phyloP scores from a whole-genome alignment of 176 grass and related monocot genomes.

The Ampelocalamus luodianensis region DNA sequence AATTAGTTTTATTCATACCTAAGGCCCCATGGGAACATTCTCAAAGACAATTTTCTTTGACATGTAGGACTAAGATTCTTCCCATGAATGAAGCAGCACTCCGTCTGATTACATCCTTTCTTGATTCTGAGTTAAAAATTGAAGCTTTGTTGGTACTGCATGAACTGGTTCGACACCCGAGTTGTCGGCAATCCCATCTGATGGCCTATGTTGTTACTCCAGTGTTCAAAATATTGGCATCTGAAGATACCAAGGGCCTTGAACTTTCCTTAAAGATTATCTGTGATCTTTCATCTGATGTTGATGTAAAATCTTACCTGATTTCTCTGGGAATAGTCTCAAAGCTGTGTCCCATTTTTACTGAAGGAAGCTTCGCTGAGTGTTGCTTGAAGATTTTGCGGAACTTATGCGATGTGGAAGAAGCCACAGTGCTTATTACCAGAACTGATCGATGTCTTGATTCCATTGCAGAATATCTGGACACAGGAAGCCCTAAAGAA shows the following conservation, averaged over 20 bases:
- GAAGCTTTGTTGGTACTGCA: slow-evolving; percentile 69
- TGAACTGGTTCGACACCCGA: slow-evolving; percentile 54
- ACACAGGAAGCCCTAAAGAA: slow-evolving; percentile 66
- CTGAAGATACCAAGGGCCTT: slow-evolving; percentile 59
- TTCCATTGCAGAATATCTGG: slow-evolving; percentile 74
- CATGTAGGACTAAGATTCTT: slow-evolving; percentile 57
- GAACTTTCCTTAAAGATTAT: slow-evolving; percentile 72
- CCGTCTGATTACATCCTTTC: slow-evolving; percentile 58
- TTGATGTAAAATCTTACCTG: slow-evolving; percentile 56
- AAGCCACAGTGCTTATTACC: slow-evolving; percentile 56
- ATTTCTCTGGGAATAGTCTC: slow-evolving; percentile 70
- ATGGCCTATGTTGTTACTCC: slow-evolving; percentile 56
- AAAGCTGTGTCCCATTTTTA: slow-evolving; percentile 60
- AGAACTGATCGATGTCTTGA: slow-evolving; percentile 61
- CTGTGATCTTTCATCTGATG: slow-evolving; percentile 59
- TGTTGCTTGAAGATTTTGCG: slow-evolving; percentile 70
- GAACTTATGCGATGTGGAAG: slow-evolving; percentile 68
- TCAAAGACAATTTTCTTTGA: slow-evolving; percentile 18
- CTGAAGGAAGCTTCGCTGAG: slow-evolving; percentile 59
- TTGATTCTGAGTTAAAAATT: slow-evolving; percentile 58
- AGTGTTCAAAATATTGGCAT: slow-evolving; percentile 55
- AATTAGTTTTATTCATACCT: neutral
- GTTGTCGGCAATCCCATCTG: slow-evolving; percentile 46
- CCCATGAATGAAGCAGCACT: slow-evolving; percentile 63
- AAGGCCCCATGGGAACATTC: slow-evolving; percentile 4